Evolutionary conservation across 2,329 filamentous ascomycete genomes (phyloP).

Genomic region (Ophioceras dolichostomum): DNA sequence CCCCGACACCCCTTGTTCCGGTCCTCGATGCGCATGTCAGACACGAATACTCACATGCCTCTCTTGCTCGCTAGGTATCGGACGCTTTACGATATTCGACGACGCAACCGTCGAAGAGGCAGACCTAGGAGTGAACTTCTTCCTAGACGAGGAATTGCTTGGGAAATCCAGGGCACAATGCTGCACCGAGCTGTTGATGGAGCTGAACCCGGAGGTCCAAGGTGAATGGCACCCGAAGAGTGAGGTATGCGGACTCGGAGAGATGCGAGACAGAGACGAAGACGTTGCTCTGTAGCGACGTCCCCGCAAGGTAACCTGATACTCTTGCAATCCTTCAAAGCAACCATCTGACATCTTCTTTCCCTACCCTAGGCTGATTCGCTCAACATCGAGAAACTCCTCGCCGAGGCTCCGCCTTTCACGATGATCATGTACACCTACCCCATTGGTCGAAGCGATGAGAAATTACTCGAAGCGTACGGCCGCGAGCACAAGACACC

Average conservation of each 20-base stretch:
- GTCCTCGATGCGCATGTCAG: too few species aligned
- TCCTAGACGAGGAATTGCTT: constrained; percentile 67
- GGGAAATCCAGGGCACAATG: constrained; percentile 70
- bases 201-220: constrained; percentile 86
- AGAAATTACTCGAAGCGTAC: constrained; percentile 33
- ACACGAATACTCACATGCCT: too few species aligned
- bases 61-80: too few species aligned
- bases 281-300: too few species aligned
- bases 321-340: too few species aligned
- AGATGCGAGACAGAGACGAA: too few species aligned
- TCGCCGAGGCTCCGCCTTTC: constrained; percentile 28
- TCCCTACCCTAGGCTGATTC: constrained; percentile 4
- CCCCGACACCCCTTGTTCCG: background rate
- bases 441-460: constrained; percentile 30
- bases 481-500: constrained; percentile 50
- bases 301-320: too few species aligned
- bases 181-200: constrained; percentile 63
- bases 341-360: background rate
- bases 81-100: constrained; percentile 84
- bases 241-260: constrained; percentile 20
- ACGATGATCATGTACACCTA: constrained; percentile 44
- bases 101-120: constrained; percentile 62
- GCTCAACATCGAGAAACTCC: constrained; percentile 15
- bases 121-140: constrained; percentile 95
- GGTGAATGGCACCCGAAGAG: constrained; percentile 54